Evolutionary conservation across 176 grass and related monocot species (phyloP).

Genomic region (bread wheat (Triticum aestivum)): DNA sequence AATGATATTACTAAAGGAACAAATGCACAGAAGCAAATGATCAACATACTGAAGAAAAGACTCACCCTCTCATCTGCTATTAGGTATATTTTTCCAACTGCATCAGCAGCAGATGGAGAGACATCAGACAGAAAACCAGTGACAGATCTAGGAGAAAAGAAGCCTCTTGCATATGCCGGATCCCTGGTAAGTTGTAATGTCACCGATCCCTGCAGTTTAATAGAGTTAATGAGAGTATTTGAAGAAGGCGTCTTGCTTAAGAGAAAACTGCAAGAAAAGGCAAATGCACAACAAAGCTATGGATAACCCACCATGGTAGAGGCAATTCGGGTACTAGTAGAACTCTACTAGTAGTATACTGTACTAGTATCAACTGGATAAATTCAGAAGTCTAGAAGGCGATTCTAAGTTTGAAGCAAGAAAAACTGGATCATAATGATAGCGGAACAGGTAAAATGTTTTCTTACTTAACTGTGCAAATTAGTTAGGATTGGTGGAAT

Average conservation of each 20-base stretch:
- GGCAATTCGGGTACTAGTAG: not conserved
- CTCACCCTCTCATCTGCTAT: constrained; percentile 79
- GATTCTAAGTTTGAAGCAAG: not conserved
- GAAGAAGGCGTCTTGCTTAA: not conserved
- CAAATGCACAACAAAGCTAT: constrained; percentile 25
- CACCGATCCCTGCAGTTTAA: constrained; percentile 66
- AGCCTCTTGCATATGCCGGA: constrained; percentile 65
- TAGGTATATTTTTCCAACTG: constrained; percentile 92
- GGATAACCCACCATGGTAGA: not conserved
- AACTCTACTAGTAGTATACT: not conserved
- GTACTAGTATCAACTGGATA: not conserved
- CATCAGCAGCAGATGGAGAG: constrained; percentile 89
- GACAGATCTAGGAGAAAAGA: constrained; percentile 94
- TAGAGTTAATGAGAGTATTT: constrained; percentile 30
- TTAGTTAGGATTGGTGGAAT: constrained; percentile 9
- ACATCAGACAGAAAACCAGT: constrained; percentile 96
- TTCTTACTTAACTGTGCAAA: not conserved
- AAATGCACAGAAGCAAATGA: constrained; percentile 21
- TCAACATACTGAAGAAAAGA: not conserved
- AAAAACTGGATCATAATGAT: not conserved
- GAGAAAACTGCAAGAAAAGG: constrained; percentile 12
- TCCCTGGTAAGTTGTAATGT: constrained; percentile 86
- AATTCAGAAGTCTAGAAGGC: constrained; percentile 14
- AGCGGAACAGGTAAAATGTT: not conserved
- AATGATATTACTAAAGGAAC: not conserved